Percentiles rank a stretch among this genome's conserved stretches.
phyloP scores from a whole-genome alignment of 768 basidiomycete genomes.

The Tremella yokohamensis region DNA sequence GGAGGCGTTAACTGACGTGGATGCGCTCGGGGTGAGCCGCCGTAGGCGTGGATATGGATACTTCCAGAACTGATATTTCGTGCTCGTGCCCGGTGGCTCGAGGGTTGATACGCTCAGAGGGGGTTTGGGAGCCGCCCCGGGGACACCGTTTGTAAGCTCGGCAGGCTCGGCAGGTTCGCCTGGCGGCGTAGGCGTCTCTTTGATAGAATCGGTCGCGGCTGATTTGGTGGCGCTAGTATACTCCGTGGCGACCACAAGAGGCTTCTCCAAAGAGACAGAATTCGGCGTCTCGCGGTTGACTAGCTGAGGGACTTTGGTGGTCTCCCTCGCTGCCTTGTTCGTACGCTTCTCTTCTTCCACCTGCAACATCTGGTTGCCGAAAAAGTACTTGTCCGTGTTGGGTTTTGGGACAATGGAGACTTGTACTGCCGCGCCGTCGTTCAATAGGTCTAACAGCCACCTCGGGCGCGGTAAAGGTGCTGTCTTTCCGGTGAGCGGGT shows the following conservation, averaged over 20 bases:
- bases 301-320: conserved; percentile 27
- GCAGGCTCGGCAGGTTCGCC: conserved; percentile 4
- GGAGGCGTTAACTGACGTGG: conserved; percentile 13
- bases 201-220: background rate
- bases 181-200: background rate
- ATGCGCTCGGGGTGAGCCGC: conserved; percentile 17
- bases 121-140: background rate
- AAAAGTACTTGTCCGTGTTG: conserved; percentile 19
- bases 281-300: conserved; percentile 17
- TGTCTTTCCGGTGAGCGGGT: conserved; percentile 69
- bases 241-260: conserved; percentile 31
- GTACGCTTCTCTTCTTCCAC: conserved; percentile 53
- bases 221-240: background rate
- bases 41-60: conserved; percentile 18
- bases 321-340: conserved; percentile 9
- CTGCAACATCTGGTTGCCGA: conserved; percentile 18
- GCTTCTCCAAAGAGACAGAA: conserved; percentile 23
- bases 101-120: background rate
- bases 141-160: background rate
- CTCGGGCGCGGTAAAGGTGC: conserved; percentile 54
- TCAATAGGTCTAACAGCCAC: conserved; percentile 68
- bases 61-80: conserved; percentile 28
- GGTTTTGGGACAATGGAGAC: conserved; percentile 53
- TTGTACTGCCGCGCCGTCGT: conserved; percentile 59
- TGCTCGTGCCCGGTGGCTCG: conserved; percentile 3